Evolutionary conservation across 805 yeast species (phyloP).

Genomic region (Suhomyces prunicola): DNA sequence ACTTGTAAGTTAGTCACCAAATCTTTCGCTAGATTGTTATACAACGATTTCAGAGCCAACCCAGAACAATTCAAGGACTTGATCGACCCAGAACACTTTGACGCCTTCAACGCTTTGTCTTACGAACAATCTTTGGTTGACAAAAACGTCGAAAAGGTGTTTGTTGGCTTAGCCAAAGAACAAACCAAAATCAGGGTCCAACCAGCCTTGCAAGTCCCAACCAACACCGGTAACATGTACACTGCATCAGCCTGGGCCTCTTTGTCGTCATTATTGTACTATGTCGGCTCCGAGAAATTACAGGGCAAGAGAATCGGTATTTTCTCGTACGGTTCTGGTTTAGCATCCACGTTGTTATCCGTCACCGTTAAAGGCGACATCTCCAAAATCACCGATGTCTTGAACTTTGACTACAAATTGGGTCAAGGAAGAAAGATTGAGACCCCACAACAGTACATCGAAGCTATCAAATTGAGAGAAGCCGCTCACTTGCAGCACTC

Average conservation of each 20-base stretch:
- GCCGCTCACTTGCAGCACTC: conserved; percentile 78
- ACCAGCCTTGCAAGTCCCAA: conserved; percentile 83
- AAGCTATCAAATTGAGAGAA: conserved; percentile 82
- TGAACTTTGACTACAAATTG: conserved; percentile 68
- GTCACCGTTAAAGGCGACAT: conserved; percentile 80
- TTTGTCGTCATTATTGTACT: conserved; percentile 74
- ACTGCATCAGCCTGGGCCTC: conserved; percentile 91
- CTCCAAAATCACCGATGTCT: conserved; percentile 55
- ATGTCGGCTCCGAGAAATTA: conserved; percentile 68
- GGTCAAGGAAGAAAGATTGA: conserved; percentile 57
- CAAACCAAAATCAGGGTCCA: conserved; percentile 63
- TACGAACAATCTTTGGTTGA: conserved; percentile 80
- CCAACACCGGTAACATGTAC: conserved; percentile 98
- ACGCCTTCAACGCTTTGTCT: conserved; percentile 48
- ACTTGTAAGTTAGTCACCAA: conserved; percentile 93
- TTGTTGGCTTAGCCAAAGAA: conserved; percentile 73
- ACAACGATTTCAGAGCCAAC: conserved; percentile 78
- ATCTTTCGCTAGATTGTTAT: conserved; percentile 87
- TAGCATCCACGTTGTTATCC: conserved; percentile 87
- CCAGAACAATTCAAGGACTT: conserved; percentile 51
- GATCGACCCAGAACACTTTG: conserved; percentile 49
- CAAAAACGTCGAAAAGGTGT: conserved; percentile 78
- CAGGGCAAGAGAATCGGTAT: conserved; percentile 84
- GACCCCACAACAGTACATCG: conserved; percentile 80
- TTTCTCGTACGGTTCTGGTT: conserved; percentile 97